A percentile compares a stretch with the other conserved stretches of the same genome.
These are phyloP conservation scores for Mucor piriformis DNA, from an alignment of 371 early-diverging fungal species.

Conservation along the genomic window DNA sequence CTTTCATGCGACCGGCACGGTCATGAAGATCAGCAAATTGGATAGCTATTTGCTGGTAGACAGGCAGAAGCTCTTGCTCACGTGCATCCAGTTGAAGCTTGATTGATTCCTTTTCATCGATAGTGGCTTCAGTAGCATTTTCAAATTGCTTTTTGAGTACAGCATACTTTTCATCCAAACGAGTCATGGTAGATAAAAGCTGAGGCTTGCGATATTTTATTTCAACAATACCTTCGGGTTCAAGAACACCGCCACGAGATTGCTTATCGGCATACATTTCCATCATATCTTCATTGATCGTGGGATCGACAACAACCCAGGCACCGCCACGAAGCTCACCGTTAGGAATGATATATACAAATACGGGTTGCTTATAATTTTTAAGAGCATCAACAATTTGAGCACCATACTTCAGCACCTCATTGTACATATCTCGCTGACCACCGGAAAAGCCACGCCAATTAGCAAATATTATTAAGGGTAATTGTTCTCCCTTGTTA, in stretches of 20 bases:
- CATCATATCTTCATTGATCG: constrained; percentile 96
- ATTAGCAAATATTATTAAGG: constrained; percentile 98
- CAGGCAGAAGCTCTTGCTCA: constrained; percentile 85
- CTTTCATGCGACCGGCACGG: constrained; percentile 92
- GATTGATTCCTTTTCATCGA: constrained; percentile 57
- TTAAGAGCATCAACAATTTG: constrained; percentile 96
- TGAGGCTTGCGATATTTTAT: constrained; percentile 98
- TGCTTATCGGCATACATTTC: constrained; percentile 97
- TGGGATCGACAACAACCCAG: constrained; percentile 98
- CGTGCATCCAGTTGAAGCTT: constrained; percentile 78
- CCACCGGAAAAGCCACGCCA: constrained; percentile 99
- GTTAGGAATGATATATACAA: constrained; percentile 94
- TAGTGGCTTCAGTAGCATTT: constrained; percentile 39
- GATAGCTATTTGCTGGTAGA: constrained; percentile 92
- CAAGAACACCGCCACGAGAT: constrained; percentile 94
- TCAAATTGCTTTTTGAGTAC: constrained; percentile 69
- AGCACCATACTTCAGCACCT: constrained; percentile 96
- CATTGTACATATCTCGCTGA: constrained; percentile 98
- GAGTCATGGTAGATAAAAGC: constrained; percentile 88
- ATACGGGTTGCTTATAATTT: constrained; percentile 94
- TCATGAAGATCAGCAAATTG: constrained; percentile 98
- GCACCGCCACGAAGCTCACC: constrained; percentile 99
- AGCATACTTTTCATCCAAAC: constrained; percentile 80
- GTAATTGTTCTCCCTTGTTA: constrained; percentile 97
- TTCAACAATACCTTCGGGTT: constrained; percentile 97